Percentiles rank a stretch among this genome's conserved stretches.
Evolutionary conservation across 805 yeast genomes (phyloP).

Genomic region (Myxozyma neotropica): DNA sequence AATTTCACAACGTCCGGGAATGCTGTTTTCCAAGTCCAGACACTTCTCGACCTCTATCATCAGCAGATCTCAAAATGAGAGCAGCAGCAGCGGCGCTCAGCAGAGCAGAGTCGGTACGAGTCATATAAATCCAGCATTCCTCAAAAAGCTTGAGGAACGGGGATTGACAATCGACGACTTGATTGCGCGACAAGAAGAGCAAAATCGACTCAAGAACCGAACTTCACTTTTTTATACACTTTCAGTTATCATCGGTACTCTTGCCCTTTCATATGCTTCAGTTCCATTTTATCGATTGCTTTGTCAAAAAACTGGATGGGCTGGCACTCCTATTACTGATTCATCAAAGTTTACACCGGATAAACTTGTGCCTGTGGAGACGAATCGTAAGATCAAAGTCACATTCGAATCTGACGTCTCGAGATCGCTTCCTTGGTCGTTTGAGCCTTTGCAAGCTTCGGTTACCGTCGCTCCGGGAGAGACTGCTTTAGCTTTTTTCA

Average conservation of each 20-base stretch:
- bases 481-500: conserved; percentile 93
- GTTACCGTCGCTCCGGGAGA: conserved; percentile 95
- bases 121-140: conserved; percentile 14
- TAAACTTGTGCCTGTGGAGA: conserved; percentile 82
- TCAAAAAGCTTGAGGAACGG: conserved; percentile 10
- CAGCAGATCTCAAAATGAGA: not conserved
- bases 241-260: conserved; percentile 68
- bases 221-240: conserved; percentile 68
- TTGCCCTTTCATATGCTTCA: conserved; percentile 82
- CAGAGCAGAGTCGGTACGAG: not conserved
- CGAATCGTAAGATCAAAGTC: conserved; percentile 77
- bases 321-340: conserved; percentile 93
- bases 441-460: conserved; percentile 90
- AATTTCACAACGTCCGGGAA: not conserved
- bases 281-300: conserved; percentile 91
- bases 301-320: conserved; percentile 95
- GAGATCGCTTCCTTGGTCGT: conserved; percentile 89
- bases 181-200: conserved; percentile 32
- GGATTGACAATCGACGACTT: conserved; percentile 27
- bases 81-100: not conserved
- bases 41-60: not conserved
- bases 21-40: not conserved
- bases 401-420: conserved; percentile 91
- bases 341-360: conserved; percentile 77
- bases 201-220: conserved; percentile 46